Evolutionary conservation across 2,329 filamentous ascomycete species (phyloP).

Genomic region (Aureobasidium sp.): DNA sequence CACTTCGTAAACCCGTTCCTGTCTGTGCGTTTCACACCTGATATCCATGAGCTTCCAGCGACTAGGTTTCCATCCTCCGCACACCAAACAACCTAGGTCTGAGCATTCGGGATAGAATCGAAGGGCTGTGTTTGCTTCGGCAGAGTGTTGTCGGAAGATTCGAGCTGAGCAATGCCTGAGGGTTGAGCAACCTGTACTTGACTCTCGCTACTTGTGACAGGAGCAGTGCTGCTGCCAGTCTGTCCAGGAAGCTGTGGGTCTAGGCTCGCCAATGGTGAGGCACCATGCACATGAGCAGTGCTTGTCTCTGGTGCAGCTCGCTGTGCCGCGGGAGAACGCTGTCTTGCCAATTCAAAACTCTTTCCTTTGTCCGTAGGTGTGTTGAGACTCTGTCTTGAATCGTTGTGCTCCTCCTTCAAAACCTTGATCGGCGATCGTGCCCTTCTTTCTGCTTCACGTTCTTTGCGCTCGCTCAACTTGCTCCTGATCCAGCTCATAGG

Average conservation of each 20-base stretch:
- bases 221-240: neutral
- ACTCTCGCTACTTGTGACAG: neutral
- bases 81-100: slow-evolving; percentile 7
- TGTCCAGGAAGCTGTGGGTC: neutral
- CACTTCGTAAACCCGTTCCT: neutral
- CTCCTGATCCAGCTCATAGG: slow-evolving; percentile 59
- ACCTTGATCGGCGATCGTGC: slow-evolving; percentile 32
- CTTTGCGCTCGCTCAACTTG: slow-evolving; percentile 55
- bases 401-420: slow-evolving; percentile 23
- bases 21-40: neutral
- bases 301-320: neutral
- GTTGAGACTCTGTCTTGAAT: slow-evolving; percentile 35
- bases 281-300: slow-evolving; percentile 1
- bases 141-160: neutral
- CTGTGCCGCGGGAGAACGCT: neutral
- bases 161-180: neutral
- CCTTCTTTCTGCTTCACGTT: slow-evolving; percentile 45
- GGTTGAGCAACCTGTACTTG: neutral
- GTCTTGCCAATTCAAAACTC: slow-evolving; percentile 10
- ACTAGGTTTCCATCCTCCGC: neutral
- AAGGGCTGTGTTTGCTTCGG: neutral
- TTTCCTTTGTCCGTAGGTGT: slow-evolving; percentile 5
- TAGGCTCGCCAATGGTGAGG: neutral
- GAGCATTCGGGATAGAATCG: neutral
- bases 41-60: neutral